phyloP scores from a whole-genome alignment of 805 yeast genomes.

The Cyberlindnera saturnus region DNA sequence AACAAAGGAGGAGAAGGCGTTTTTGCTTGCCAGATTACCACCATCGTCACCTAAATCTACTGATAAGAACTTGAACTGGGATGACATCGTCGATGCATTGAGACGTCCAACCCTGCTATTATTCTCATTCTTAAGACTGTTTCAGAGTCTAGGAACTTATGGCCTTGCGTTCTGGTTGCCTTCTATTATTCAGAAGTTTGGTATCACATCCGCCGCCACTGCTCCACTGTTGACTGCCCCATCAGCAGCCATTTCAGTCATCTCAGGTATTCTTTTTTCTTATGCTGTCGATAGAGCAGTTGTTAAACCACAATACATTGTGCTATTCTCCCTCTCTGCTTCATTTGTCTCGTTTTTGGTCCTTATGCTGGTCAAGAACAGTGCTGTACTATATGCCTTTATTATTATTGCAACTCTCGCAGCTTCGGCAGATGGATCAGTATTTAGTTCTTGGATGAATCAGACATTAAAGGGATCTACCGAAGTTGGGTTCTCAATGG shows the following conservation, averaged over 20 bases:
- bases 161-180: constrained; percentile 13
- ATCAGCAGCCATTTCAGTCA: constrained; percentile 2
- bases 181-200: constrained; percentile 5
- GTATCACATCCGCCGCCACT: constrained; percentile 17
- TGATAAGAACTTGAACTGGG: neutral
- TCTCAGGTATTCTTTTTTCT: constrained; percentile 9
- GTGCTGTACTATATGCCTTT: constrained; percentile 5
- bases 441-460: constrained; percentile 7
- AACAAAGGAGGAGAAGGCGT: constrained; percentile 7
- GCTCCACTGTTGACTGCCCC: constrained; percentile 25
- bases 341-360: neutral
- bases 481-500: constrained; percentile 7
- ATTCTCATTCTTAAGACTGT: constrained; percentile 5
- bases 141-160: constrained; percentile 6
- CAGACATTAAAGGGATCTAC: constrained; percentile 7
- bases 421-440: constrained; percentile 9
- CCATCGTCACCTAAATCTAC: neutral
- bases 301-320: constrained; percentile 2
- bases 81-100: neutral
- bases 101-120: constrained; percentile 1
- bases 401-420: constrained; percentile 7
- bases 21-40: neutral
- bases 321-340: neutral
- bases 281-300: constrained; percentile 6
- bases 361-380: constrained; percentile 3